These are phyloP conservation scores for Comarum palustre DNA, from an alignment of 306 rosid species.

Conservation along the genomic window DNA sequence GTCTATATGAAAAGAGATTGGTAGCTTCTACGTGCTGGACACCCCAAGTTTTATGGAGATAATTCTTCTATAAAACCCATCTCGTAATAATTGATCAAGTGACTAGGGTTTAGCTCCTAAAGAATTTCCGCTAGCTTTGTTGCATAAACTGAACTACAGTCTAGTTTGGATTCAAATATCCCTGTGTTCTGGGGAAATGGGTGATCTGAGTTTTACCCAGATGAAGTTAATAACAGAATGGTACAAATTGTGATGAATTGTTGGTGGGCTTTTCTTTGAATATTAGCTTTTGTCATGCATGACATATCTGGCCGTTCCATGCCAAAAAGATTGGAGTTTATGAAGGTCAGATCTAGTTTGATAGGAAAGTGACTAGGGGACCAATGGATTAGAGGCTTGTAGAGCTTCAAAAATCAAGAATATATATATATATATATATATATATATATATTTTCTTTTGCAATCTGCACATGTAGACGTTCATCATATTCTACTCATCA, in stretches of 20 bases:
- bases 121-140: not conserved
- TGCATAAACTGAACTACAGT: not conserved
- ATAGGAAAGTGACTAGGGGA: conserved; percentile 25
- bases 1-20: not conserved
- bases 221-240: not conserved
- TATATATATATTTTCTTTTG: not conserved
- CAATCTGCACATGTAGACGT: conserved; percentile 7
- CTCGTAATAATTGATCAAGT: not conserved
- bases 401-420: not conserved
- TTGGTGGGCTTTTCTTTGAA: not conserved
- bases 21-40: conserved; percentile 10
- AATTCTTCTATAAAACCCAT: not conserved
- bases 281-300: not conserved
- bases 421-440: too few species aligned
- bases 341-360: conserved; percentile 26
- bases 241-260: conserved; percentile 4
- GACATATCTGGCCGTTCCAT: conserved; percentile 18
- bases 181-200: not conserved
- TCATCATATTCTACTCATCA: not conserved
- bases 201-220: not conserved
- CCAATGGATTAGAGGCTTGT: conserved; percentile 20
- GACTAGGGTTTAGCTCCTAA: not conserved
- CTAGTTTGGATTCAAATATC: not conserved
- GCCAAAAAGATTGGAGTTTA: conserved; percentile 27
- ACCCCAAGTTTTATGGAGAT: not conserved